These are phyloP conservation scores for Dianthus caryophyllus DNA, from an alignment of 148 eudicot genomes.

Conservation along the genomic window DNA sequence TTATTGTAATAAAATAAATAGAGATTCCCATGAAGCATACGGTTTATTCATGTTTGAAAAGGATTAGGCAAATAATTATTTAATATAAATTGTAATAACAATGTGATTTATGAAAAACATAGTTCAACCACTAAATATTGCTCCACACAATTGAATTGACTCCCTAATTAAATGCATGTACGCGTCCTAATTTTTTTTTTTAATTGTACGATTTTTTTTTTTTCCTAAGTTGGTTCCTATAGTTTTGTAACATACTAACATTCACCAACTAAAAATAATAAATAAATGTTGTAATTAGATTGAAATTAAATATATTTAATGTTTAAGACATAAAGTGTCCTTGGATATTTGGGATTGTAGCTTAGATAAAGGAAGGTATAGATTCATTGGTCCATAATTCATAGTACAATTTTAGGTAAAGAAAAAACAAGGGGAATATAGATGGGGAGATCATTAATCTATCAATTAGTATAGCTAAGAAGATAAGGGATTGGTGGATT, in stretches of 20 bases:
- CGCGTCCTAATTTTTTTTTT: conserved; percentile 11
- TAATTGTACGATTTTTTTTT: background rate
- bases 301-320: background rate
- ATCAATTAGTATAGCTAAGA: no score
- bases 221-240: background rate
- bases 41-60: conserved; percentile 9
- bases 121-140: conserved; percentile 27
- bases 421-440: no score
- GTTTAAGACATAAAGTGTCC: background rate
- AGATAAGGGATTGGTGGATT: no score
- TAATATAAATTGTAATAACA: background rate
- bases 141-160: conserved; percentile 13
- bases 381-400: background rate
- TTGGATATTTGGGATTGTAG: background rate
- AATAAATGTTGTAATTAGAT: background rate
- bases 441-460: no score
- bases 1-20: background rate
- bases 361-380: background rate
- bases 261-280: conserved; percentile 23
- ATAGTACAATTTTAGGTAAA: background rate
- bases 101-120: conserved; percentile 17
- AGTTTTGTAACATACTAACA: conserved; percentile 21
- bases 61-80: no score
- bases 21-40: conserved; percentile 26
- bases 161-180: conserved; percentile 19